Evolutionary conservation across 345 rosid species (phyloP).

Genomic region (thale cress (Arabidopsis thaliana)): TAIR10.1 NC_003070.9:20610501-20611000

Average conservation of each 20-base stretch:
- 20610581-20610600: conserved; percentile 14
- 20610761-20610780: conserved; percentile 87
- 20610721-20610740: conserved; percentile 93
- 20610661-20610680: conserved; percentile 70
- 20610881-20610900: conserved; percentile 9
- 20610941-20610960: conserved; percentile 75
- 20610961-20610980: conserved; percentile 89
- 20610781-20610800: conserved; percentile 75
- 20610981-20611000: conserved; percentile 76
- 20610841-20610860: conserved; percentile 16
- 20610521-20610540: conserved; percentile 72
- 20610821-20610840: conserved; percentile 43
- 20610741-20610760: conserved; percentile 89
- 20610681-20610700: conserved; percentile 77
- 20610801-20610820: conserved; percentile 80
- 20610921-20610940: conserved; percentile 77
- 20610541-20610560: conserved; percentile 65
- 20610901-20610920: conserved; percentile 58
- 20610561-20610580: conserved; percentile 35
- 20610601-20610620: conserved; percentile 33
- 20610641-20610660: conserved; percentile 84
- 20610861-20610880: neutral
- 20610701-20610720: conserved; percentile 94
- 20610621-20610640: conserved; percentile 74
- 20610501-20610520: conserved; percentile 73